phyloP scores from a whole-genome alignment of 176 grass and related monocot species.

The Zoysia pacifica region DNA sequence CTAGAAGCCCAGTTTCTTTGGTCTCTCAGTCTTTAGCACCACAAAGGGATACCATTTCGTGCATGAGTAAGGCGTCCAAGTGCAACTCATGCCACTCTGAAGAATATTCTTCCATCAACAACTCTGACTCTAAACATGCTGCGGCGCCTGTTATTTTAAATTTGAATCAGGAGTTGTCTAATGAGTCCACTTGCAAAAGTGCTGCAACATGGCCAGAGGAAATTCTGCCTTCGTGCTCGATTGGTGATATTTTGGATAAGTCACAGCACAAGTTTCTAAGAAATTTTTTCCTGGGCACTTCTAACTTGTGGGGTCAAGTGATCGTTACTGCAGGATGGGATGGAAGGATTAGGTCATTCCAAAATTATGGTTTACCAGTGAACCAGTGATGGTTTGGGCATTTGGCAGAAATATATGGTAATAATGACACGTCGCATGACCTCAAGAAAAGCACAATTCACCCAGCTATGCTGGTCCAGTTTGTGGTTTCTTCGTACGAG shows the following conservation, averaged over 20 bases:
- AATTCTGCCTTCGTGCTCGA: conserved; percentile 54
- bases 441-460: conserved; percentile 36
- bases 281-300: conserved; percentile 49
- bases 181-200: conserved; percentile 50
- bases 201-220: conserved; percentile 92
- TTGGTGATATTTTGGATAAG: neutral
- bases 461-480: conserved; percentile 50
- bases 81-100: conserved; percentile 6
- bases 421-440: conserved; percentile 45
- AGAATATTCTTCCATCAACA: conserved; percentile 37
- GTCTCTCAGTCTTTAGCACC: conserved; percentile 32
- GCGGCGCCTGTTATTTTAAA: conserved; percentile 57
- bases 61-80: conserved; percentile 8
- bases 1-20: conserved; percentile 38
- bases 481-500: conserved; percentile 61
- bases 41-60: conserved; percentile 25
- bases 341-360: conserved; percentile 71
- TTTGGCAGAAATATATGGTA: conserved; percentile 30
- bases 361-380: conserved; percentile 78
- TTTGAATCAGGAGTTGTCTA: conserved; percentile 27
- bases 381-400: conserved; percentile 48
- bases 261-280: conserved; percentile 33
- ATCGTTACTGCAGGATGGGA: conserved; percentile 89
- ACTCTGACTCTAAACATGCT: conserved; percentile 30
- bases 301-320: conserved; percentile 84